A percentile compares a stretch with the other conserved stretches of the same genome.
phyloP scores from a whole-genome alignment of 768 basidiomycete genomes.

The Kwoniella shandongensis region DNA sequence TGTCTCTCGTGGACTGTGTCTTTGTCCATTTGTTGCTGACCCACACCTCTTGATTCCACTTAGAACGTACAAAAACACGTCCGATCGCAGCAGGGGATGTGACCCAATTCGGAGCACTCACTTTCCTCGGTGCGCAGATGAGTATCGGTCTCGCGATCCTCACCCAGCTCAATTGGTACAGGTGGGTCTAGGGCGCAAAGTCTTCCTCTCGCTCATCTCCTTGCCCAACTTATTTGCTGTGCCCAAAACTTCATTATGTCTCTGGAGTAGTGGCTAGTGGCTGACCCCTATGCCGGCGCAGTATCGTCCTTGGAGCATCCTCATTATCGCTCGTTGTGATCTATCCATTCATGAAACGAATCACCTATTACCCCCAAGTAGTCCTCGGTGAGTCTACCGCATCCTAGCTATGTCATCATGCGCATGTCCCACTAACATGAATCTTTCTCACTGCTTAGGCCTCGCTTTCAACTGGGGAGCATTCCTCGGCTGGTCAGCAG shows the following conservation, averaged over 20 bases:
- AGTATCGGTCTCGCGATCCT: slow-evolving; percentile 78
- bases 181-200: slow-evolving; percentile 65
- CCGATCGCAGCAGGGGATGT: slow-evolving; percentile 85
- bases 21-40: too few species aligned
- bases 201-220: too few species aligned
- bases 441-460: slow-evolving; percentile 57
- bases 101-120: slow-evolving; percentile 68
- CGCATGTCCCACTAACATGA: too few species aligned
- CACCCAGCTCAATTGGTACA: slow-evolving; percentile 91
- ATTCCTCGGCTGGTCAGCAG: slow-evolving; percentile 92
- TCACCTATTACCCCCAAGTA: slow-evolving; percentile 96
- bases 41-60: neutral
- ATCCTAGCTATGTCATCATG: too few species aligned
- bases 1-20: too few species aligned
- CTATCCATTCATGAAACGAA: slow-evolving; percentile 95
- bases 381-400: slow-evolving; percentile 68
- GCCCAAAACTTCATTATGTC: too few species aligned
- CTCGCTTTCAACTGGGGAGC: slow-evolving; percentile 98
- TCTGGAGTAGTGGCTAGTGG: too few species aligned
- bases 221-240: too few species aligned
- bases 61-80: slow-evolving; percentile 81
- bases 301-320: slow-evolving; percentile 87
- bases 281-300: slow-evolving; percentile 45
- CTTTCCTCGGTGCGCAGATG: slow-evolving; percentile 79
- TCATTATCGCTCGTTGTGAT: slow-evolving; percentile 81